Evolutionary conservation across 1,284 basidiomycete species (phyloP), one percentile per base, ranked within the genome.

Genomic region (Salmacisia buchloeana): DNA sequence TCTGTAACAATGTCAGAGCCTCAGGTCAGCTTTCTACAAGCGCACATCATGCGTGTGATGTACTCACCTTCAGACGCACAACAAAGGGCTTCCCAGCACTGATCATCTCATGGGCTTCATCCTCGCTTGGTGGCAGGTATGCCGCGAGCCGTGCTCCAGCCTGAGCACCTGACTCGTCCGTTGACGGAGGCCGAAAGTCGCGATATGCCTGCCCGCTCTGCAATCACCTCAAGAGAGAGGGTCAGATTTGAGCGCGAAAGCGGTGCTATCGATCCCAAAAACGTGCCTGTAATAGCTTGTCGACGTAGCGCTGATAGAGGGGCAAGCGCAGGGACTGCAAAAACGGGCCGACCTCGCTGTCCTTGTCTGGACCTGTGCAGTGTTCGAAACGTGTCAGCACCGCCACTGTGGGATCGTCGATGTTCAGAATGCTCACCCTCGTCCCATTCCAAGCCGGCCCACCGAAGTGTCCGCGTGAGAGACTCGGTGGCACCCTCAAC

Each of bases 391-490:
- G 72, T 71, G 89, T 91, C 82, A 87, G 87, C 79, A 94, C 94
- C 12, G 92, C 89, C 0, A 84, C 87, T 72, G 89, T 86, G 1
- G 86, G 85, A 0, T 89, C 90, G 52, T 83, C 85, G 38, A 46
- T 1, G 31, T 0, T 65, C 58, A 9, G 52, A 58, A n/a, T n/a
- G n/a, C 81, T 63, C 67, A 88, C 94, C 94, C 82, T 90, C 90
- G 79, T 97, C 92, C 78, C 91, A 96, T 4, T 91, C 84, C 31
- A 98, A 81, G 2, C 92, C 91, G n/a, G 93, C 90, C 96, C 96
- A 98, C 33, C 87, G 85, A 57, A 98, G 82, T 1, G 88, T 88
- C 18, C 84, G 83, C 63, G 87, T 83, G 58, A 97, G 87, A 2
- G 87, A 87, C 29, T 94, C 89, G 1, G 93, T 87, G 1, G 93